Evolutionary conservation across 1,284 basidiomycete genomes (phyloP), one percentile per base, ranked within the genome.

Genomic region (Gomphus bonarii): DNA sequence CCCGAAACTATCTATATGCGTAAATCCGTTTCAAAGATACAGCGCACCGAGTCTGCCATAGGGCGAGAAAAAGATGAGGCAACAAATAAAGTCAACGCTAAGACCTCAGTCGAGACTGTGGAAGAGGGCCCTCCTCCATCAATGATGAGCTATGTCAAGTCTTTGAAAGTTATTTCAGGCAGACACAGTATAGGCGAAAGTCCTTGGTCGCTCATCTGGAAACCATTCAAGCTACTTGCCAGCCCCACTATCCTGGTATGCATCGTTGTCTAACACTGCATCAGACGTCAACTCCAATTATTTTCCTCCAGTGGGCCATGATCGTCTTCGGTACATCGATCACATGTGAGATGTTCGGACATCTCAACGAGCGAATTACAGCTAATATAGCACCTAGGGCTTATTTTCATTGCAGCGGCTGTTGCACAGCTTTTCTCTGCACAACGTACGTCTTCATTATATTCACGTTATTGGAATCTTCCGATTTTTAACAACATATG

Each of bases 381-480:
- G 9, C 28, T 40, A 2, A 30, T 16, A 22, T 52, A 14, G 14
- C 20, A 16, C 7, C 9, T 10, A 58, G 57, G 57, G 62, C 60
- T 64, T 22, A 61, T 63, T 30, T 57, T 64, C 35, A 59, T 64
- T 22, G 63, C 63, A 22, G 62, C 63, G 16, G 58, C 59, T 35
- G 59, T 64, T 7, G 46, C 63, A 8, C 63, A 64, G 52, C 18
- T 64, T 20, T 64, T 63, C 48, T 63, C 62, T n/a, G 61, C 57
- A 43, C 55, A 60, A 11, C 63, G 63, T 63, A 33, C 28, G 61
- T 61, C 12, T 11, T 22, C 12, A 35, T 51, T 18, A n/a, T 48
- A 30, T 30, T 28, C 7, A 25, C 9, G 25, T 4, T 25, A 25
- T 25, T 25, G 16, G 20, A 16, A 12, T 20, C 3, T 43, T 14